Base-by-base conservation (phyloP, 2,329 filamentous ascomycete genomes). In the Fusarium sp. region DNA sequence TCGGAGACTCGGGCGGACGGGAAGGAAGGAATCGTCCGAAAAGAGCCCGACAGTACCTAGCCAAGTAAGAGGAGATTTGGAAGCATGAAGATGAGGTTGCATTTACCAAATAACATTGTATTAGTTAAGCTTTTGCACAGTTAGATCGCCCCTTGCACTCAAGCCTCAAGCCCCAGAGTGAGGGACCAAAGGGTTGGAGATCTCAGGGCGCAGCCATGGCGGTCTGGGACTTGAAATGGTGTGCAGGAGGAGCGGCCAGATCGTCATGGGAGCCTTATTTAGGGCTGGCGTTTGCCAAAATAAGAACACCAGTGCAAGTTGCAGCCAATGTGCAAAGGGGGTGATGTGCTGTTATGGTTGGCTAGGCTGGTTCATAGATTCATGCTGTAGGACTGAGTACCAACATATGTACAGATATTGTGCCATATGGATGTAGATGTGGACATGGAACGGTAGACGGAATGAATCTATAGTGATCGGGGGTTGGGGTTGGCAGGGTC, bases 1-100 rank as follows among this genome's bases (percentile, higher is more conserved):
- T 71, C 57, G 68, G 58, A 55, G 57, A 63, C 47, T 56, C 59
- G 58, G 66, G 51, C 54, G 56, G 57, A 56, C 66, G 66, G 68
- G 69, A 71, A 57, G 66, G 52, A 44, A 52, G 56, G 32, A 57
- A 49, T 53, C 47, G 63, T 48, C 59, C 70, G 70, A 71, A 57
- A 58, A 72, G 67, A 40, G 62, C 51, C 71, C 70, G 63, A 66
- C 41, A 40, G 15, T 35, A n/a, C n/a, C n/a, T n/a, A 62, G 41
- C 35, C 41, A 25, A 37, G 27, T 11, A 46, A 33, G 41, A 48
- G 44, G 48, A 39, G 43, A 4, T 35, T 17, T 35, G 33, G 15
- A 30, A 30, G 27, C 27, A 30, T 30, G 27, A 13, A 30, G 27
- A 30, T 30, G 27, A 13, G 27, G 11, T 30, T 30, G 10, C n/a